These are phyloP conservation scores for Ambispora gerdemannii DNA, from an alignment of 192 early-diverging fungal species.

Conservation along the genomic window DNA sequence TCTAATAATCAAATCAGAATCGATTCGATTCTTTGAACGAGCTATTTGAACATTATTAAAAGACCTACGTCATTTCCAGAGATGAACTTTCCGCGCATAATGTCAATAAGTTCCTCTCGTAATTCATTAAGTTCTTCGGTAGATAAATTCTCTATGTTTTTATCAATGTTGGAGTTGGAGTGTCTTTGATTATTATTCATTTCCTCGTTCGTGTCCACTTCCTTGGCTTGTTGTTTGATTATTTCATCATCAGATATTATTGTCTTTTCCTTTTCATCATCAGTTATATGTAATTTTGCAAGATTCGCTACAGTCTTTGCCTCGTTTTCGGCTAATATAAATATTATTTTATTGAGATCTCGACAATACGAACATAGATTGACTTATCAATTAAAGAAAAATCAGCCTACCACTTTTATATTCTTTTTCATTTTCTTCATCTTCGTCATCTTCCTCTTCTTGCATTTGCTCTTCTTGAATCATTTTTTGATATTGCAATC, in stretches of 20 bases:
- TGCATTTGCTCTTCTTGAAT: slow-evolving; percentile 37
- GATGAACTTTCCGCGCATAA: slow-evolving; percentile 42
- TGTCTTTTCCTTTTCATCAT: slow-evolving; percentile 33
- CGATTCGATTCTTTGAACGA: not conserved
- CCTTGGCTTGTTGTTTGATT: too few relatives aligned
- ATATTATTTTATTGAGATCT: not conserved
- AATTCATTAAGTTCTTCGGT: too few relatives aligned
- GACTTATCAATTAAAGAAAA: not conserved
- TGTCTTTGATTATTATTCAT: too few relatives aligned
- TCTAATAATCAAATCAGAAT: slow-evolving; percentile 1
- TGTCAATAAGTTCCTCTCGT: slow-evolving; percentile 35
- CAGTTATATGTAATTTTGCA: slow-evolving; percentile 4
- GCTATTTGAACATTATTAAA: not conserved
- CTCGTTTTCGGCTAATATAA: not conserved
- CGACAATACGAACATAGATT: not conserved
- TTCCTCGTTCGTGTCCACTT: too few relatives aligned
- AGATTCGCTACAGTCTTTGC: not conserved
- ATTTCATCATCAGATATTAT: slow-evolving; percentile 22
- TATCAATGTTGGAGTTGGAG: too few relatives aligned
- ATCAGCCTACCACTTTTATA: slow-evolving; percentile 19
- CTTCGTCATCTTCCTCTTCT: slow-evolving; percentile 33
- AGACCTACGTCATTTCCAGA: slow-evolving; percentile 41
- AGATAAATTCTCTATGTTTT: too few relatives aligned
- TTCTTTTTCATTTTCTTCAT: slow-evolving; percentile 38
- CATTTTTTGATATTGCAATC: slow-evolving; percentile 20